A percentile compares a stretch with the other conserved stretches of the same genome.
Evolutionary conservation across 495 filamentous ascomycete genomes (phyloP).

Genomic region (Aspergillus hancockii): DNA sequence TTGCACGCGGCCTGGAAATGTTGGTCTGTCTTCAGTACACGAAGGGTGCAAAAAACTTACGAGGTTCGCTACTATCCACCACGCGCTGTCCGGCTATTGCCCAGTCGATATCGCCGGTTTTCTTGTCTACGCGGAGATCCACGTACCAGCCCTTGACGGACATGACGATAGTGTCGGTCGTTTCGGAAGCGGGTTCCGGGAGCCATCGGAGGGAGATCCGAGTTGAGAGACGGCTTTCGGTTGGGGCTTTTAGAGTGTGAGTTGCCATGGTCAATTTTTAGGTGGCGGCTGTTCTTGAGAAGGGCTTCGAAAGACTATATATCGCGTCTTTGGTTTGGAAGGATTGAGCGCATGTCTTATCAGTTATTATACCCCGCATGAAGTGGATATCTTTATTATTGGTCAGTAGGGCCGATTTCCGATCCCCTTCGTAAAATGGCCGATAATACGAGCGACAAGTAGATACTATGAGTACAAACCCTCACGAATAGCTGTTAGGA

Average conservation of each 20-base stretch:
- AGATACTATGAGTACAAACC: too few relatives aligned
- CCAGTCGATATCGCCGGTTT: conserved; percentile 37
- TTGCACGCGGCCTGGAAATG: conserved; percentile 29
- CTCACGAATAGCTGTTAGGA: too few relatives aligned
- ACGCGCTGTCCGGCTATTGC: conserved; percentile 42
- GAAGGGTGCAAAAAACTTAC: conserved; percentile 18
- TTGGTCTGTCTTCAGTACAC: not conserved
- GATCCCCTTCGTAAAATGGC: too few relatives aligned
- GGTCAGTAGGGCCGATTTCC: not conserved
- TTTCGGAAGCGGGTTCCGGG: conserved; percentile 39
- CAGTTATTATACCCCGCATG: not conserved
- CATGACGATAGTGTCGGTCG: conserved; percentile 47
- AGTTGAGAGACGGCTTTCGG: conserved; percentile 36
- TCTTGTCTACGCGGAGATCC: conserved; percentile 42
- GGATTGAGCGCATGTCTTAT: not conserved
- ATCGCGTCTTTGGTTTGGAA: not conserved
- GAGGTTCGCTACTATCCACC: conserved; percentile 30
- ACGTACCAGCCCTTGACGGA: conserved; percentile 47
- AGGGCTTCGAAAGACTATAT: not conserved
- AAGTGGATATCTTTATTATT: conserved; percentile 1
- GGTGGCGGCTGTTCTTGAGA: not conserved
- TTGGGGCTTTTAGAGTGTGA: not conserved
- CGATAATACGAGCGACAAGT: too few relatives aligned
- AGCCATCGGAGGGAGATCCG: conserved; percentile 48
- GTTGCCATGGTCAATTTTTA: not conserved